Base-by-base conservation (phyloP, 768 basidiomycete genomes). In the Clavaria fumosa region DNA sequence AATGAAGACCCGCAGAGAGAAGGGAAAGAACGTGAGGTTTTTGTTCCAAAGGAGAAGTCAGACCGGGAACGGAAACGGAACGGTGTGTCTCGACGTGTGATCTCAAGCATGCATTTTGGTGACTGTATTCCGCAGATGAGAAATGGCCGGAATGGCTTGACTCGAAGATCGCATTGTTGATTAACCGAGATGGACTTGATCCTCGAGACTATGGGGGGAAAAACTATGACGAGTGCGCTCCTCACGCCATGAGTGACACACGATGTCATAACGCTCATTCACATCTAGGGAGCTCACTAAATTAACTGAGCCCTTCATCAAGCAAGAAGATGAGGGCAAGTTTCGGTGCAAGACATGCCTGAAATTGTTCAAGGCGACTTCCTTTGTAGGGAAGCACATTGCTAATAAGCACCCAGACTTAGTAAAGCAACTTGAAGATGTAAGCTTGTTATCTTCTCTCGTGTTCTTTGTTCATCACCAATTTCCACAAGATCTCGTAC, bases 341-440 rank as follows among this genome's bases (percentile, higher is more conserved):
- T 97, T 84, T 62, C 70, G 95, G 45, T 99, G 95, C 64, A 93
- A 86, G 64, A 78, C 78, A 20, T 99, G 95, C 58, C 79, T 78
- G 59, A 99, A 99, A 63, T 67, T 97, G 15, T 99, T 99, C 77
- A 91, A 91, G 56, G 95, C 90, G 3, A 81, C 84, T 23, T 76
- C 90, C 18, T 99, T 96, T 59, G 84, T 97, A 34, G 88, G 93
- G 61, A 97, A 97, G 66, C 95, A 99, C 54, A 78, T 99, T 43
- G 72, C 78, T 9, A 88, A 91, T 55, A 97, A 97, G 55, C 95
- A 99, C 53, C 64, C 80, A 7, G 85, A 95, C 43, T 62, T 86
- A 11, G 71, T 91, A 41, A 82, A 79, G 47, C 61, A 67, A 35
- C 71, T 96, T 12, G 86, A 90, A 28, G 82, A 91, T 50, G 93